Evolutionary conservation across 2,329 filamentous ascomycete genomes (phyloP), one percentile per base, ranked within the genome.

Genomic region (Sphaerulina musiva): DNA sequence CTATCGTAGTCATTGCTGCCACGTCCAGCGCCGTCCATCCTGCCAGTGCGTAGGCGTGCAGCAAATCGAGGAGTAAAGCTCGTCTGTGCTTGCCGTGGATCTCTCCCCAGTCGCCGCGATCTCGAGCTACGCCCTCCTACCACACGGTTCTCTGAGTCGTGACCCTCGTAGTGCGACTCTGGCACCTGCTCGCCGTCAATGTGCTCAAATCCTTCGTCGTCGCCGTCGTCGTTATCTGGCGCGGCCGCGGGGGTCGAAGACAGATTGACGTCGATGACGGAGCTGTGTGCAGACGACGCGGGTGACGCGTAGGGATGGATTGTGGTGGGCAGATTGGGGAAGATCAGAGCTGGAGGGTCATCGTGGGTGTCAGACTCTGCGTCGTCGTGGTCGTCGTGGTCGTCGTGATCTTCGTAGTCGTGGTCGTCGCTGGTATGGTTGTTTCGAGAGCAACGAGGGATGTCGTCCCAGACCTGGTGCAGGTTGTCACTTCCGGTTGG

Each of bases 1-100:
- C 82, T 87, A 68, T 89, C 87, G 72, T 93, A 93, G 73, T 87
- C 85, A 72, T 88, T 85, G 68, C 60, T 61, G 68, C 58, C 61
- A 48, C 57, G 59, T 46, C 57, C 63, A 36, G 59, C 58, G 42
- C 41, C 45, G 52, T 68, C 66, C 66, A 69, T 69, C 1, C 17
- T 56, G 53, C 45, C 46, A 51, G 43, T 36, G 48, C 53, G 53
- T 48, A 49, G 44, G 40, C n/a, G 48, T 10, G 50, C 55, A 56
- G 55, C 38, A 44, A 32, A 14, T 42, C 32, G 10, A 20, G 41
- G 36, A 32, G 41, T 39, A 36, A 32, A 42, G n/a, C 53, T 49
- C 31, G 42, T 47, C 32, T 51, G 48, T 7, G 48, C 41, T 10
- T 41, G 40, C 6, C 41, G 48, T 34, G 45, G 46, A 42, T 45